Evolutionary conservation across 2,329 filamentous ascomycete species (phyloP).

Genomic region (Mycosphaerella sp.): DNA sequence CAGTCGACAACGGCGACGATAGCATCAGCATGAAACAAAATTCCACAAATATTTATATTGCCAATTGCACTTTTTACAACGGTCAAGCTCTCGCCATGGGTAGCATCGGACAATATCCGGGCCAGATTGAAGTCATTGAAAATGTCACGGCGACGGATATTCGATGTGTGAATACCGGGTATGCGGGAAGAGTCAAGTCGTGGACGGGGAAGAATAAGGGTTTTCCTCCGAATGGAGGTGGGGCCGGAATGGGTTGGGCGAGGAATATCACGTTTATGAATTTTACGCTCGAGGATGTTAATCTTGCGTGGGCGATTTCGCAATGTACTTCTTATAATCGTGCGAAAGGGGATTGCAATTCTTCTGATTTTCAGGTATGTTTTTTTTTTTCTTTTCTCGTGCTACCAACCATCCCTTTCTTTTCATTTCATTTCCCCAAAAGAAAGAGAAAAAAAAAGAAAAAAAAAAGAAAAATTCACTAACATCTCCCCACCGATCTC

Average conservation of each 20-base stretch:
- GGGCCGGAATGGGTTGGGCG: slow-evolving; percentile 47
- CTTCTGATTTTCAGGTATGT: slow-evolving; percentile 33
- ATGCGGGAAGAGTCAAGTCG: slow-evolving; percentile 44
- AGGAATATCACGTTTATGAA: slow-evolving; percentile 36
- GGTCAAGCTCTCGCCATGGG: slow-evolving; percentile 52
- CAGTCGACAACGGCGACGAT: slow-evolving; percentile 49
- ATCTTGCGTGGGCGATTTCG: slow-evolving; percentile 25
- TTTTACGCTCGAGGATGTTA: slow-evolving; percentile 24
- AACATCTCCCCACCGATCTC: slow-evolving; percentile 20
- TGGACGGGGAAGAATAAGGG: slow-evolving; percentile 47
- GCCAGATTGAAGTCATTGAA: slow-evolving; percentile 45
- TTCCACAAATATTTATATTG: slow-evolving; percentile 48
- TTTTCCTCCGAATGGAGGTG: slow-evolving; percentile 54
- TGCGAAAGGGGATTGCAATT: slow-evolving; percentile 23
- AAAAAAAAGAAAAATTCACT: no score
- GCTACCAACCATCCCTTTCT: no score
- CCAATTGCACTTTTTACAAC: slow-evolving; percentile 45
- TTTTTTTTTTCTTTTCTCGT: no score
- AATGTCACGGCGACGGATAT: slow-evolving; percentile 47
- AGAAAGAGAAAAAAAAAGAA: no score
- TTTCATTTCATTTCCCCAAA: no score
- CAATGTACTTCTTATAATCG: slow-evolving; percentile 28
- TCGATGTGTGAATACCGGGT: slow-evolving; percentile 13
- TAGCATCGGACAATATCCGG: slow-evolving; percentile 51
- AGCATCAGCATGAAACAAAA: slow-evolving; percentile 51